These are phyloP conservation scores for Venturia nashicola DNA, from an alignment of 2,329 filamentous ascomycete species.

Conservation along the genomic window DNA sequence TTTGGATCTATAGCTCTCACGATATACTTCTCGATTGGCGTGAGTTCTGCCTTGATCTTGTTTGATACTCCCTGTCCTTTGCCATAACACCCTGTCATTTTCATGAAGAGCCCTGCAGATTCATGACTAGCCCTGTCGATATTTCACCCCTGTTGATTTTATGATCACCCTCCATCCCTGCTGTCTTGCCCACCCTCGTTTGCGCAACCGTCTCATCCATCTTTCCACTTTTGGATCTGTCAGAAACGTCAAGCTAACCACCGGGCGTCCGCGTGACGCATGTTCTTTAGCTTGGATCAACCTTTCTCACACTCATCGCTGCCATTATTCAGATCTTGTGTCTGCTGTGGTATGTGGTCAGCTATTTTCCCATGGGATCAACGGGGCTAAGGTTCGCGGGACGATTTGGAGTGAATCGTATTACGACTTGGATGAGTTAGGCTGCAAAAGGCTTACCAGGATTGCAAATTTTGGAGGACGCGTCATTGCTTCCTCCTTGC, in stretches of 20 bases:
- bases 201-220: conserved; percentile 5
- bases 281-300: conserved; percentile 59
- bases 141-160: not conserved
- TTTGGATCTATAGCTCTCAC: conserved; percentile 87
- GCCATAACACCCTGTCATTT: not conserved
- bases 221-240: conserved; percentile 10
- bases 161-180: conserved; percentile 3
- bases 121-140: not conserved
- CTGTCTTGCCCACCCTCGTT: conserved; percentile 8
- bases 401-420: conserved; percentile 71
- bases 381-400: conserved; percentile 78
- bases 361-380: conserved; percentile 96
- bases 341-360: conserved; percentile 85
- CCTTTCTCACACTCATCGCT: conserved; percentile 72
- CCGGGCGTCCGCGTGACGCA: conserved; percentile 20
- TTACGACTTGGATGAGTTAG: conserved; percentile 77
- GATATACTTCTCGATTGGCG: conserved; percentile 82
- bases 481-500: not conserved
- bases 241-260: conserved; percentile 15
- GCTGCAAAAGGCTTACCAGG: conserved; percentile 23
- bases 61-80: conserved; percentile 1
- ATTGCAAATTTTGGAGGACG: not conserved
- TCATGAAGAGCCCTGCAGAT: conserved; percentile 5
- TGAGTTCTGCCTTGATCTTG: conserved; percentile 41
- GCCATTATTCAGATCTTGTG: conserved; percentile 73